phyloP scores from a whole-genome alignment of 2,329 filamentous ascomycete genomes.

The Fusarium concolor region DNA sequence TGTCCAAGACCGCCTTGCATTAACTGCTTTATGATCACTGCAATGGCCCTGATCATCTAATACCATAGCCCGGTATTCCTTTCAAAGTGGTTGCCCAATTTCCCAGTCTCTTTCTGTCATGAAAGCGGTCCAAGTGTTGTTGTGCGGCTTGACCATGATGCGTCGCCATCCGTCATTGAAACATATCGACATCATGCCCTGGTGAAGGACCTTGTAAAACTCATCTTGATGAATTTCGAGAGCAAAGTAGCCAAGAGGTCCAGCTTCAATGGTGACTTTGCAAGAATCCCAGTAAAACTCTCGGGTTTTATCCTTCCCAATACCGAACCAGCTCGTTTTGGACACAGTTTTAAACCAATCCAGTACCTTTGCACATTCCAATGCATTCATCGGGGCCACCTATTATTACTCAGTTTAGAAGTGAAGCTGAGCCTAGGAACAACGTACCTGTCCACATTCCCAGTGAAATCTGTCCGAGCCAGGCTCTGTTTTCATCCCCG shows the following conservation, averaged over 20 bases:
- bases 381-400: background rate
- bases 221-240: background rate
- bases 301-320: background rate
- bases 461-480: slow-evolving; percentile 1
- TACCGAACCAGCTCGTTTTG: background rate
- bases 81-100: background rate
- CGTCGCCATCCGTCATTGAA: background rate
- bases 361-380: background rate
- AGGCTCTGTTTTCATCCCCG: too few species aligned
- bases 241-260: background rate
- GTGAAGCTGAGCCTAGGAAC: background rate
- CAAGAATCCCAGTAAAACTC: background rate
- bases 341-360: background rate
- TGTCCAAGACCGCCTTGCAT: too few species aligned
- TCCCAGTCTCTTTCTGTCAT: slow-evolving; percentile 13
- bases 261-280: background rate
- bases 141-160: background rate
- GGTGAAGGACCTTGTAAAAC: background rate
- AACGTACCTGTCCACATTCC: slow-evolving; percentile 10
- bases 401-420: background rate
- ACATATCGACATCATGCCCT: background rate
- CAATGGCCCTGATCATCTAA: too few species aligned
- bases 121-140: slow-evolving; percentile 11
- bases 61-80: too few species aligned
- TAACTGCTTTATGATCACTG: too few species aligned